Percentiles rank a stretch among this genome's conserved stretches.
Conservation (phyloP, 768 basidiomycete species). For the Mycena kentingensis region DNA sequence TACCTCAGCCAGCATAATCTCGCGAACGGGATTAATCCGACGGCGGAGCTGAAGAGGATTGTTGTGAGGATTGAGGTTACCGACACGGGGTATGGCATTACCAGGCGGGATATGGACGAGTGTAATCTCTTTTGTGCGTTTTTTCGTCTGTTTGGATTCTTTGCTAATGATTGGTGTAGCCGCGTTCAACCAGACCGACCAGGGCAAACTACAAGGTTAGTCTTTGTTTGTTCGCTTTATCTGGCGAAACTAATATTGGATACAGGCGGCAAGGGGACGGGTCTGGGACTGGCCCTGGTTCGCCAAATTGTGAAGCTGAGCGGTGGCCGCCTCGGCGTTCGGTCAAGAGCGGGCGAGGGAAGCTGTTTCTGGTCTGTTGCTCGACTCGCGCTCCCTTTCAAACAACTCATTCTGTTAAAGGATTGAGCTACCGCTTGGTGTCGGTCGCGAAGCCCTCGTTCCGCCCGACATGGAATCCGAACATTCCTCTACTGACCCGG, state of each 20-base stretch:
- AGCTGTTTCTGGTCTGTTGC: conserved; percentile 35
- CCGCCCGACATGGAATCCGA: conserved; percentile 30
- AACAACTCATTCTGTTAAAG: conserved; percentile 23
- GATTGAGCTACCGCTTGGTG: conserved; percentile 70
- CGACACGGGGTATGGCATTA: conserved; percentile 67
- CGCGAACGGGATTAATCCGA: conserved; percentile 38
- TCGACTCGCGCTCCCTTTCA: no score
- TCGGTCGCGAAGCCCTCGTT: conserved; percentile 56
- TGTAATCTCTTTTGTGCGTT: conserved; percentile 70
- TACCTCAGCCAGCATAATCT: conserved; percentile 55
- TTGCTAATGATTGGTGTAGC: conserved; percentile 38
- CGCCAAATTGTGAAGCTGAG: conserved; percentile 77
- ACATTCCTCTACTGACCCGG: conserved; percentile 24
- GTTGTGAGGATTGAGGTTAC: conserved; percentile 85
- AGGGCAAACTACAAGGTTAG: conserved; percentile 73
- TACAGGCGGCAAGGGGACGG: conserved; percentile 66
- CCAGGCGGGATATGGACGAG: conserved; percentile 61
- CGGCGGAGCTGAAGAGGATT: conserved; percentile 54
- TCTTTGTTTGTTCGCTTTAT: conserved; percentile 25
- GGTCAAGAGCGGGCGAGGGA: conserved; percentile 63
- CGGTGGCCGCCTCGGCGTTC: conserved; percentile 74
- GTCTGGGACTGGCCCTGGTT: conserved; percentile 74
- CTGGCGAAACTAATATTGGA: conserved; percentile 18
- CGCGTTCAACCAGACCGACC: conserved; percentile 78
- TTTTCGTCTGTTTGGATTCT: background rate